Evolutionary conservation across 2,329 filamentous ascomycete species (phyloP).

Genomic region (Talaromyces amestolkiae): DNA sequence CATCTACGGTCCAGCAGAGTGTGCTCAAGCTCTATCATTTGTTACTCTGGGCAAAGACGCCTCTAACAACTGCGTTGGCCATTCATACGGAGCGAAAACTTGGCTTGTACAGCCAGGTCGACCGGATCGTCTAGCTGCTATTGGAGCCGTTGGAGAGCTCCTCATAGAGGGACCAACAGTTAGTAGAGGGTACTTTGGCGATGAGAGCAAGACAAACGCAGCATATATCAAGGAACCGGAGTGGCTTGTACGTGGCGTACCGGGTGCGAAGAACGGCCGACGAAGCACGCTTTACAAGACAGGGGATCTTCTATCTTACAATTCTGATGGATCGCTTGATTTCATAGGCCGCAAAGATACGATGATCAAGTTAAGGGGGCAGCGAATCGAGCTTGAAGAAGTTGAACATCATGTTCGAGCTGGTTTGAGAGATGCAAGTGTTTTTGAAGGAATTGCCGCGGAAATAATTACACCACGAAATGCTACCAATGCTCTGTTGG

Average conservation of each 20-base stretch:
- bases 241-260: constrained; percentile 6
- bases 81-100: constrained; percentile 6
- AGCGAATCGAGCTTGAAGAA: constrained; percentile 35
- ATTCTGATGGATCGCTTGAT: constrained; percentile 28
- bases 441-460: constrained; percentile 1
- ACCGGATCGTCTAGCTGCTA: constrained; percentile 23
- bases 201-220: constrained; percentile 25
- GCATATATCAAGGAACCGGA: constrained; percentile 24
- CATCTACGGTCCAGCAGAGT: constrained; percentile 18
- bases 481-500: constrained; percentile 1
- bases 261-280: not conserved
- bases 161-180: constrained; percentile 40
- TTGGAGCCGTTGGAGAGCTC: constrained; percentile 44
- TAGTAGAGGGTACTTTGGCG: constrained; percentile 29
- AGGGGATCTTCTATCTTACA: constrained; percentile 34
- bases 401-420: constrained; percentile 26
- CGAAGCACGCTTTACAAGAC: constrained; percentile 31
- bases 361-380: constrained; percentile 36
- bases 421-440: not conserved
- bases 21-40: constrained; percentile 11
- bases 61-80: not conserved
- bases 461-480: constrained; percentile 11
- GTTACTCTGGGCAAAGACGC: not conserved
- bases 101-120: constrained; percentile 2
- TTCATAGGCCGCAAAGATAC: constrained; percentile 34